Evolutionary conservation across 352 stramenopile genomes (phyloP).

Genomic region (Peronospora belbahrii): DNA sequence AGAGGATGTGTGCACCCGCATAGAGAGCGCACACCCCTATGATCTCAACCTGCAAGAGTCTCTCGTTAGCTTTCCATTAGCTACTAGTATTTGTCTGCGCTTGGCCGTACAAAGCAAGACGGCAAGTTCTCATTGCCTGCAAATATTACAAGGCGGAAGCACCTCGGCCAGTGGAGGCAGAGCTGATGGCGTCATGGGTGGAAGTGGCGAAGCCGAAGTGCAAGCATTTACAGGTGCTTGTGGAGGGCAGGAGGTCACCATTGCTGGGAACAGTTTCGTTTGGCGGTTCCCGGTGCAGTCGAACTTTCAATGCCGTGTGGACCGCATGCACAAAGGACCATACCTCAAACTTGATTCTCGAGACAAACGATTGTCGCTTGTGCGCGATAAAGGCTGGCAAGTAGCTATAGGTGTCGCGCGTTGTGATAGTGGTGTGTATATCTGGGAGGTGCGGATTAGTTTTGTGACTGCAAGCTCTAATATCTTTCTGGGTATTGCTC

Average conservation of each 20-base stretch:
- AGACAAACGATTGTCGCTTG: slow-evolving; percentile 75
- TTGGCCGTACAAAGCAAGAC: slow-evolving; percentile 71
- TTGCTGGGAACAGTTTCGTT: slow-evolving; percentile 81
- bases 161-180: slow-evolving; percentile 23
- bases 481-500: slow-evolving; percentile 84
- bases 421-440: slow-evolving; percentile 79
- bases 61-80: slow-evolving; percentile 72
- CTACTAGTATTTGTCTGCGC: slow-evolving; percentile 77
- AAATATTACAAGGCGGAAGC: slow-evolving; percentile 72
- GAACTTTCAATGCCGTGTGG: slow-evolving; percentile 85
- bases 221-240: slow-evolving; percentile 77
- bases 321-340: slow-evolving; percentile 75
- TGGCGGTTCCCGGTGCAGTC: slow-evolving; percentile 85
- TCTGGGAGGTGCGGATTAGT: slow-evolving; percentile 84
- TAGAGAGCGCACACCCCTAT: slow-evolving; percentile 76
- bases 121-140: slow-evolving; percentile 78
- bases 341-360: slow-evolving; percentile 86
- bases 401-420: slow-evolving; percentile 80
- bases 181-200: slow-evolving; percentile 43
- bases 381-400: slow-evolving; percentile 86
- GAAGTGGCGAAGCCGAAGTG: slow-evolving; percentile 72
- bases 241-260: slow-evolving; percentile 80
- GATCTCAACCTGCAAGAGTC: slow-evolving; percentile 76
- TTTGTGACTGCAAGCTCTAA: slow-evolving; percentile 87
- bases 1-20: slow-evolving; percentile 70